A percentile compares a stretch with the other conserved stretches of the same genome.
Conservation (phyloP, 495 filamentous ascomycete genomes). For the Amorphotheca resinae region DNA sequence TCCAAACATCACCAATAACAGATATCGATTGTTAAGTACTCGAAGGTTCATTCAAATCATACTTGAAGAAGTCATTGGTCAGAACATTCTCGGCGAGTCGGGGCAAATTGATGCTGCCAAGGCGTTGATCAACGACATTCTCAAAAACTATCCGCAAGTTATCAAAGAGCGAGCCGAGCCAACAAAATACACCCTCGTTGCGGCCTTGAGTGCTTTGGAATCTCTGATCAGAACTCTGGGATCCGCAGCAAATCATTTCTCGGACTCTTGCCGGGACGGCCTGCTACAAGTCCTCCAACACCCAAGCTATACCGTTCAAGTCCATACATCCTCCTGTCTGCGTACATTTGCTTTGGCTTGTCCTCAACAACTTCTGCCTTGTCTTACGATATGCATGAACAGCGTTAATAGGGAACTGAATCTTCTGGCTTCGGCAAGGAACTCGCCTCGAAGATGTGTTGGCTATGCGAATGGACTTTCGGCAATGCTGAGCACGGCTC, state of each 20-base stretch:
- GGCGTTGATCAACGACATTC: constrained; percentile 69
- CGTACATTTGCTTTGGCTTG: constrained; percentile 81
- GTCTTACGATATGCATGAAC: constrained; percentile 93
- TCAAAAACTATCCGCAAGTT: constrained; percentile 91
- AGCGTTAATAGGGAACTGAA: constrained; percentile 78
- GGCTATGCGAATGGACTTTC: constrained; percentile 91
- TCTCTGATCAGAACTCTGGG: constrained; percentile 71
- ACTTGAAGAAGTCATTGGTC: constrained; percentile 72
- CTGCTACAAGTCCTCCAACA: constrained; percentile 87
- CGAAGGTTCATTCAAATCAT: constrained; percentile 76
- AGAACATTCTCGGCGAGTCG: constrained; percentile 72
- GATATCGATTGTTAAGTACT: constrained; percentile 77
- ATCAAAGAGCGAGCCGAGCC: constrained; percentile 87
- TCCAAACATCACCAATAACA: constrained; percentile 63
- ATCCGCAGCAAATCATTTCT: constrained; percentile 62
- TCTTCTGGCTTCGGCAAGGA: constrained; percentile 59
- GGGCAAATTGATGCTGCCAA: constrained; percentile 74
- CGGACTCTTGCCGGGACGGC: constrained; percentile 73
- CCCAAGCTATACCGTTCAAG: constrained; percentile 89
- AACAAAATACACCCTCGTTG: constrained; percentile 70
- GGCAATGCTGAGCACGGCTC: constrained; percentile 80
- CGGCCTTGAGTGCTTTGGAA: constrained; percentile 65
- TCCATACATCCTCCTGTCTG: constrained; percentile 73
- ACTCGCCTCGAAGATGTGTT: constrained; percentile 72
- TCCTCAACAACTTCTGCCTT: constrained; percentile 81